Conservation (phyloP, 2,329 filamentous ascomycete genomes). For the Fusarium fujikuroi region DNA sequence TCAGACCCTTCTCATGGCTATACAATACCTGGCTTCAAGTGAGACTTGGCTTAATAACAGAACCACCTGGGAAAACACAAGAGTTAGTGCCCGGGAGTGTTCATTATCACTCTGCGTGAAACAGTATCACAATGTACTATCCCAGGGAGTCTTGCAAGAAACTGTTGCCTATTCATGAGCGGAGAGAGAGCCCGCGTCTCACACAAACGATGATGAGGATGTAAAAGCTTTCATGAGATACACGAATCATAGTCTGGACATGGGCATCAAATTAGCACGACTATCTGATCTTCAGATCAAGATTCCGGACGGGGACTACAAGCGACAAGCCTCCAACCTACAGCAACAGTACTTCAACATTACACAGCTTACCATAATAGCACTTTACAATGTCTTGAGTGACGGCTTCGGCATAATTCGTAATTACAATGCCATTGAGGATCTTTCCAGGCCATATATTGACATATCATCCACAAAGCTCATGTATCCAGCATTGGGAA, state of each 20-base stretch:
- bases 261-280: not conserved
- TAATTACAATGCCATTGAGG: not conserved
- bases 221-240: not conserved
- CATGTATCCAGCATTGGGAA: not conserved
- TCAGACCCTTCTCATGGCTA: slow-evolving; percentile 7
- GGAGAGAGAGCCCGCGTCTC: not conserved
- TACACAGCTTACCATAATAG: not conserved
- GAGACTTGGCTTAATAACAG: not conserved
- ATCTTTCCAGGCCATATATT: not conserved
- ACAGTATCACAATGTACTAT: not conserved
- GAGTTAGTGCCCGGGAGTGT: slow-evolving; percentile 5
- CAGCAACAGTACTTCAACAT: slow-evolving; percentile 6
- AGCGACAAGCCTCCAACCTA: not conserved
- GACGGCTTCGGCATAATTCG: not conserved
- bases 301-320: not conserved
- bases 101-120: slow-evolving; percentile 22
- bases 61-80: slow-evolving; percentile 11
- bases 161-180: not conserved
- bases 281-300: slow-evolving; percentile 14
- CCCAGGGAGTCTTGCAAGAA: slow-evolving; percentile 8
- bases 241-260: slow-evolving; percentile 6
- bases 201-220: not conserved
- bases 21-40: slow-evolving; percentile 14
- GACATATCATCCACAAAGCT: rapidly evolving
- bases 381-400: not conserved